Evolutionary conservation across 2,329 filamentous ascomycete genomes (phyloP), one percentile per base, ranked within the genome.

Genomic region (Verticillium tricorpus): DNA sequence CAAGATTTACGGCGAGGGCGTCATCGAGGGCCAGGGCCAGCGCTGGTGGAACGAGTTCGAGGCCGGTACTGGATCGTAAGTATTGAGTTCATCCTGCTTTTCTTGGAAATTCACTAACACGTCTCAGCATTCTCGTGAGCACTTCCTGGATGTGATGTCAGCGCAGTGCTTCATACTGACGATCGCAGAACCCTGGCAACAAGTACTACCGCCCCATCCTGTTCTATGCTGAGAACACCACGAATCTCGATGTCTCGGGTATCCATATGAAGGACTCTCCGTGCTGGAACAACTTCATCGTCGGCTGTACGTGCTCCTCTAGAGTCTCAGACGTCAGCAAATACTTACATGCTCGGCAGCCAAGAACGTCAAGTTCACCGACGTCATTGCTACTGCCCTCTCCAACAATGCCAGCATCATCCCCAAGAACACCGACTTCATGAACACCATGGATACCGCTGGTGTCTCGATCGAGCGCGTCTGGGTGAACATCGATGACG

Each of bases 211-310:
- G 85, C 0, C 85, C 85, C 0, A 83, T 87, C 19, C 77, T 88
- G 5, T 88, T 88, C 73, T 77, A 86, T 52, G 85, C 83, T 0
- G 83, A 88, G 69, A 88, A 88, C 60, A 82, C 84, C 0, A 88
- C 85, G 1, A 82, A 85, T 25, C 70, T 88, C 2, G 78, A 79
- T 4, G 78, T 88, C 8, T 78, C 82, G 31, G 85, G 85, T 1
- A 85, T 88, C 61, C 81, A 83, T 19, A 78, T 87, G 66, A 81
- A 86, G 64, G 84, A 86, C 69, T 86, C 84, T 1, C 85, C 85
- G 1, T 86, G 83, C 76, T 88, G 85, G 85, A 87, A 82, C 1
- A 88, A 85, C 69, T 88, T 87, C 67, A 75, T 88, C 39, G 83
- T 88, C 15, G 81, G 80, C 45, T 85, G 62, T 64, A 52, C 57